phyloP scores from a whole-genome alignment of 2,329 filamentous ascomycete species.

The Cytospora piceae region DNA sequence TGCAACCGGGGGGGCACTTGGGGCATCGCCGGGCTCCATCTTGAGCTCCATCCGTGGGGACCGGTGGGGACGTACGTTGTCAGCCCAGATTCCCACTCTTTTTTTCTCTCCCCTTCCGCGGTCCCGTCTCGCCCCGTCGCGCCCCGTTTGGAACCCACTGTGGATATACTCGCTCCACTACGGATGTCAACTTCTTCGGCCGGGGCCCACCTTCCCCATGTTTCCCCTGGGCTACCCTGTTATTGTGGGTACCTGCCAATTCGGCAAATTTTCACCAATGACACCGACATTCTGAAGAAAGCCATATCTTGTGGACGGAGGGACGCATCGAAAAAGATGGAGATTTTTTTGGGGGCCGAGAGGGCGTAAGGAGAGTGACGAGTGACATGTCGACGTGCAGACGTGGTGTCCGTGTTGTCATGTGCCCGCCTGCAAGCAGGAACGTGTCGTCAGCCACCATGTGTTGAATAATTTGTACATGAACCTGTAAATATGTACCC shows the following conservation, averaged over 20 bases:
- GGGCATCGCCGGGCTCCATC: neutral
- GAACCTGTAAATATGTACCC: no score
- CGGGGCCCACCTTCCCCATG: constrained; percentile 21
- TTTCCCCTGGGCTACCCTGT: constrained; percentile 5
- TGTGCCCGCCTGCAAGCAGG: constrained; percentile 3
- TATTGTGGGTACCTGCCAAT: constrained; percentile 27
- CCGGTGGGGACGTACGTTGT: constrained; percentile 17
- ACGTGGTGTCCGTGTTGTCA: constrained; percentile 11
- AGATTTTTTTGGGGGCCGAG: neutral
- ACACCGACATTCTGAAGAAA: constrained; percentile 14
- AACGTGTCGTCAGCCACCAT: constrained; percentile 27
- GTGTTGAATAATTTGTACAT: constrained; percentile 11
- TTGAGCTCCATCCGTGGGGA: neutral
- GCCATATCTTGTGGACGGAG: constrained; percentile 12
- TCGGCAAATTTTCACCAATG: constrained; percentile 26
- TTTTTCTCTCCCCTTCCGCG: constrained; percentile 8
- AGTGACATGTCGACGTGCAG: constrained; percentile 16
- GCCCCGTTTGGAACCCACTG: constrained; percentile 1
- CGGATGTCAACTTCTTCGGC: constrained; percentile 17
- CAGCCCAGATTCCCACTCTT: constrained; percentile 18
- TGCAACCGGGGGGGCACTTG: neutral
- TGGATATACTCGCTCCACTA: constrained; percentile 6
- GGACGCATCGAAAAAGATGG: constrained; percentile 2
- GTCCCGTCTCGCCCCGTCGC: constrained; percentile 2
- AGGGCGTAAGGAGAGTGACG: no score